Evolutionary conservation across 371 early-diverging fungal genomes (phyloP).

Genomic region (Rhizopus delemar): DNA sequence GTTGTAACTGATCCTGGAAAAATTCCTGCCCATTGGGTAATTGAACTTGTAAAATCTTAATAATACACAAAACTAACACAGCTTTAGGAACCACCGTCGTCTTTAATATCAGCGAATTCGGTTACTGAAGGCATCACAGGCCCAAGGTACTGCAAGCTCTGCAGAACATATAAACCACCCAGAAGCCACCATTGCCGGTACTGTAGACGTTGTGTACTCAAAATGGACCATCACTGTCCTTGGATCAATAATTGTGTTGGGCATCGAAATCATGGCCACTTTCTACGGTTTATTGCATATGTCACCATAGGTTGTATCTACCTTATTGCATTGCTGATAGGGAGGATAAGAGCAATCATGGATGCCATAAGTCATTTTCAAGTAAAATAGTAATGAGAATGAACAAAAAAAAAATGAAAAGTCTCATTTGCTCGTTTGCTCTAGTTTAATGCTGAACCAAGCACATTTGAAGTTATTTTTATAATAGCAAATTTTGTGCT

Average conservation of each 20-base stretch:
- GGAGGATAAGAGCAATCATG: conserved; percentile 42
- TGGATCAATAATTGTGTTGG: conserved; percentile 99
- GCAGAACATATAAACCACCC: conserved; percentile 80
- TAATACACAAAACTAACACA: background rate
- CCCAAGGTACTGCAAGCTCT: conserved; percentile 75
- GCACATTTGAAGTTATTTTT: conserved; percentile 63
- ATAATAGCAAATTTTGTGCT: conserved; percentile 77
- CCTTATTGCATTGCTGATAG: conserved; percentile 35
- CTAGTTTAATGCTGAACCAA: conserved; percentile 59
- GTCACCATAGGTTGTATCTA: conserved; percentile 64
- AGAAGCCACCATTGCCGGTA: conserved; percentile 83
- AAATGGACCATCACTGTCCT: conserved; percentile 96
- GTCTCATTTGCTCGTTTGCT: too few species aligned
- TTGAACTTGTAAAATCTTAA: conserved; percentile 24
- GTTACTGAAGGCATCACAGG: conserved; percentile 35
- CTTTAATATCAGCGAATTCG: conserved; percentile 15
- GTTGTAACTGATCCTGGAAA: conserved; percentile 78
- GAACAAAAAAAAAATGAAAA: too few species aligned
- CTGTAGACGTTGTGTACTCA: conserved; percentile 84
- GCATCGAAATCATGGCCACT: conserved; percentile 83
- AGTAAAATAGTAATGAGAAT: conserved; percentile 14
- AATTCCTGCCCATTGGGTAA: conserved; percentile 74
- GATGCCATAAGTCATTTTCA: conserved; percentile 44
- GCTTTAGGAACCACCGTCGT: conserved; percentile 41
- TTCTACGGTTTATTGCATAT: conserved; percentile 86